Evolutionary conservation across 805 yeast species (phyloP), one percentile per base, ranked within the genome.

Genomic region (Barnettozyma vustinii): DNA sequence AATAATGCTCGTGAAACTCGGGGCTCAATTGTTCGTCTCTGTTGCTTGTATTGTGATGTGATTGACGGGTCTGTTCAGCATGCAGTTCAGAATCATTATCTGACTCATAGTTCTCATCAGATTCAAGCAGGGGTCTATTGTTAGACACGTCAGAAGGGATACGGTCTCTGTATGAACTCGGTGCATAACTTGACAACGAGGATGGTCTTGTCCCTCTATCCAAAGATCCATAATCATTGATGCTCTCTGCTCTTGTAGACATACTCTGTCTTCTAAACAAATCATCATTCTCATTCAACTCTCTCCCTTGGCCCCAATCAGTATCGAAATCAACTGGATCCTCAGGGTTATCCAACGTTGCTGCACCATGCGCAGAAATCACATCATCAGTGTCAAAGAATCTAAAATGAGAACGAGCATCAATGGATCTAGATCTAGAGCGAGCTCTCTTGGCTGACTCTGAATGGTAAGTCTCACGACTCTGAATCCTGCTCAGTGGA

Each of bases 321-420:
- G 87, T 81, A 60, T 86, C 84, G 59, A 82, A 86, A 61, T 86
- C 94, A 20, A 85, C 77, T 0, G 77, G 75, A 2, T 53, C 55
- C 32, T 55, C 62, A 9, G 76, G 73, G 56, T 79, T 76, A 52
- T 82, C 87, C 56, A 84, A 62, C 2, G 92, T 84, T 2, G 97
- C 87, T 1, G 92, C 76, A 42, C 97, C 97, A 47, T 87, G 94
- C 0, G 98, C 97, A 45, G 76, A 73, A 58, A 85, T 91, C 42
- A 92, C 83, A 56, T 89, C 94, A 48, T 86, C 88, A 4, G 84
- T 73, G 10, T 92, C 81, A 66, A 92, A 92, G 63, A 91, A 92
- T 52, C 81, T 77, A 69, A 94, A 92, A 48, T 82, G 72, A 13
- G 67, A 61, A n/a, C 58, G 57, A 16, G 62, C 52, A 16, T 64